phyloP scores from a whole-genome alignment of 371 early-diverging fungal genomes.

The Mortierella sp. region DNA sequence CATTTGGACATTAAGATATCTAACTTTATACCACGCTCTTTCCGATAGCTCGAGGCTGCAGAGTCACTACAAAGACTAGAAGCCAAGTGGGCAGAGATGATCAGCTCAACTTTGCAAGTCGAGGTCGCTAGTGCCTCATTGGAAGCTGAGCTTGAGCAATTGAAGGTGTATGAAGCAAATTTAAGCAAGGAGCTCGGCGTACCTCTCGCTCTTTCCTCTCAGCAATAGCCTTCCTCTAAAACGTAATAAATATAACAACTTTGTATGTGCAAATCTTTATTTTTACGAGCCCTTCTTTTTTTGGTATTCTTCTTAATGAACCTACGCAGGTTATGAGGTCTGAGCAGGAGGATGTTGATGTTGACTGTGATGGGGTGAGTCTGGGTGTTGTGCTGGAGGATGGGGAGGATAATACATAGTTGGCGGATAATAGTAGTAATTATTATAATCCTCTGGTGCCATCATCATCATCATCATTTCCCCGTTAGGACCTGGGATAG shows the following conservation, averaged over 20 bases:
- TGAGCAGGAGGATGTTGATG: slow-evolving; percentile 15
- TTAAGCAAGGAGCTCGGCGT: slow-evolving; percentile 39
- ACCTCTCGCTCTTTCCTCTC: slow-evolving; percentile 9
- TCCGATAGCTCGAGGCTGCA: slow-evolving; percentile 63
- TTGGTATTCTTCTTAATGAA: not conserved
- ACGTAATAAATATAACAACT: not conserved
- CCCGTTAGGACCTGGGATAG: slow-evolving; percentile 26
- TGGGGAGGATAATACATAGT: slow-evolving; percentile 37
- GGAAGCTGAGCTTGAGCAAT: slow-evolving; percentile 64
- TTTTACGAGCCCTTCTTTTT: not conserved
- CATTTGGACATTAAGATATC: not conserved
- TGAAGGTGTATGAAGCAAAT: slow-evolving; percentile 61
- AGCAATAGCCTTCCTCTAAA: not conserved
- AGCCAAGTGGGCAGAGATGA: slow-evolving; percentile 73
- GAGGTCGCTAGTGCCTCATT: slow-evolving; percentile 70
- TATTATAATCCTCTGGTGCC: slow-evolving; percentile 49
- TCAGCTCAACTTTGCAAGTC: slow-evolving; percentile 71
- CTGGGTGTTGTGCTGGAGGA: slow-evolving; percentile 23
- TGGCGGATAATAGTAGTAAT: slow-evolving; percentile 47
- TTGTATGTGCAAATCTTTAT: too few relatives aligned
- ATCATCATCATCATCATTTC: slow-evolving; percentile 55
- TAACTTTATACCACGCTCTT: not conserved
- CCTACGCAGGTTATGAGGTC: not conserved
- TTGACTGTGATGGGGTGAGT: slow-evolving; percentile 12
- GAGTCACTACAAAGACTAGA: slow-evolving; percentile 66